Percentiles rank a stretch among this genome's conserved stretches.
These are phyloP conservation scores for Fusarium sp. DNA, from an alignment of 2,329 filamentous ascomycete genomes.

Conservation along the genomic window DNA sequence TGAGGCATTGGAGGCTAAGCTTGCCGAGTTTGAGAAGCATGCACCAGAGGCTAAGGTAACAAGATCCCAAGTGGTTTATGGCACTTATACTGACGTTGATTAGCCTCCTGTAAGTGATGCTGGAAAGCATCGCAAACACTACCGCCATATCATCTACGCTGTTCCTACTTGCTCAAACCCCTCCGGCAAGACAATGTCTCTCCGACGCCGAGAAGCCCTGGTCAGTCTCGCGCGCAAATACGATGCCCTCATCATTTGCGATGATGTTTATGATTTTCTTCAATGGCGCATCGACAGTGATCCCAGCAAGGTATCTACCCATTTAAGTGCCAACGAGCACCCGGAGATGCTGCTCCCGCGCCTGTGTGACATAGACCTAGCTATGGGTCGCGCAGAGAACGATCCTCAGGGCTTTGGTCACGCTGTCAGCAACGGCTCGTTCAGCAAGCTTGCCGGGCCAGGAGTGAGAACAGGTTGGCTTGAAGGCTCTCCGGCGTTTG, in stretches of 20 bases:
- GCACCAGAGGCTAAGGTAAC: constrained; percentile 28
- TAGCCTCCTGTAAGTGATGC: constrained; percentile 63
- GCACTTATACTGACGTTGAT: constrained; percentile 3
- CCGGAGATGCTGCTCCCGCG: constrained; percentile 72
- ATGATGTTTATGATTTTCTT: constrained; percentile 95
- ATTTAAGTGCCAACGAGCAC: constrained; percentile 47
- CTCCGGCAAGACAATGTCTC: constrained; percentile 82
- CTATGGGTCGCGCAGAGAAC: constrained; percentile 64
- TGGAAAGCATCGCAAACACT: constrained; percentile 76
- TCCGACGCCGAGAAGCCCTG: constrained; percentile 72
- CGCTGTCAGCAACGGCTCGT: constrained; percentile 85
- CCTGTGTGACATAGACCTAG: constrained; percentile 81
- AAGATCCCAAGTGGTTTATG: background rate
- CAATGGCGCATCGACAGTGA: constrained; percentile 71
- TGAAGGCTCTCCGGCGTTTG: constrained; percentile 72
- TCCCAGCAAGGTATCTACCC: constrained; percentile 34
- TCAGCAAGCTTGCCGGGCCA: constrained; percentile 87
- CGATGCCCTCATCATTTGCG: constrained; percentile 84
- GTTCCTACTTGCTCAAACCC: constrained; percentile 93
- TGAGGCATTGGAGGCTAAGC: constrained; percentile 53
- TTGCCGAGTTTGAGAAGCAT: constrained; percentile 46
- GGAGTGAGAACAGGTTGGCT: constrained; percentile 90
- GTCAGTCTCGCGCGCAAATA: constrained; percentile 81
- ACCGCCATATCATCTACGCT: constrained; percentile 87
- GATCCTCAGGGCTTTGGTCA: constrained; percentile 75